These are phyloP conservation scores for Vanderwaltozyma tropicalis DNA, from an alignment of 805 yeast species.

Conservation along the genomic window DNA sequence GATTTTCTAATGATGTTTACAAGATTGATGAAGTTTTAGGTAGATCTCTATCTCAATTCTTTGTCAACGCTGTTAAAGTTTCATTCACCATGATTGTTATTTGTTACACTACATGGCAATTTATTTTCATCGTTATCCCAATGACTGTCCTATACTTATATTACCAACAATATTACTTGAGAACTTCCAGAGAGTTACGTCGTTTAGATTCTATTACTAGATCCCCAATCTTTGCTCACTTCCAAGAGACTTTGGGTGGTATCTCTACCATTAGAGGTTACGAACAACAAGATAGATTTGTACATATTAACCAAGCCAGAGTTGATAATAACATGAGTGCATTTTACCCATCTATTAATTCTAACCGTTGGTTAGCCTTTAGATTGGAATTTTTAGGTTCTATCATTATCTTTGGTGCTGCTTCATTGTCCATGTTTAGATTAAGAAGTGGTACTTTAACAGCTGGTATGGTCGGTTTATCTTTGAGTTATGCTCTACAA, in stretches of 20 bases:
- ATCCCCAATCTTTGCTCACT: slow-evolving; percentile 75
- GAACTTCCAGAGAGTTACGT: slow-evolving; percentile 72
- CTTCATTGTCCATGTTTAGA: slow-evolving; percentile 68
- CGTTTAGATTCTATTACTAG: slow-evolving; percentile 71
- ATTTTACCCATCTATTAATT: slow-evolving; percentile 80
- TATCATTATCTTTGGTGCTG: slow-evolving; percentile 73
- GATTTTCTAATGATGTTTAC: slow-evolving; percentile 86
- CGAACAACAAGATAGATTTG: slow-evolving; percentile 53
- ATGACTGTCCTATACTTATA: slow-evolving; percentile 51
- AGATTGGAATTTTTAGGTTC: slow-evolving; percentile 89
- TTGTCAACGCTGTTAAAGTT: slow-evolving; percentile 52
- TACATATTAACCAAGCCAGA: slow-evolving; percentile 51
- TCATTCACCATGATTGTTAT: slow-evolving; percentile 70
- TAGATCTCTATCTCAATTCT: slow-evolving; percentile 60
- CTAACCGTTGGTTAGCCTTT: slow-evolving; percentile 96
- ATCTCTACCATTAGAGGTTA: slow-evolving; percentile 69
- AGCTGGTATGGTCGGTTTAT: slow-evolving; percentile 89
- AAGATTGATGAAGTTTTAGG: slow-evolving; percentile 75
- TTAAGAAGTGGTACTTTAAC: slow-evolving; percentile 58
- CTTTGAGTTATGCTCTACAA: slow-evolving; percentile 86
- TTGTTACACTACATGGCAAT: slow-evolving; percentile 79
- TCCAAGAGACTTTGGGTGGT: slow-evolving; percentile 74
- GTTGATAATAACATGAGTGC: slow-evolving; percentile 87
- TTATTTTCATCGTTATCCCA: slow-evolving; percentile 64
- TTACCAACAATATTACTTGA: slow-evolving; percentile 67